These are phyloP conservation scores for Cytospora paraplurivora DNA, from an alignment of 2,329 filamentous ascomycete species.

Conservation along the genomic window DNA sequence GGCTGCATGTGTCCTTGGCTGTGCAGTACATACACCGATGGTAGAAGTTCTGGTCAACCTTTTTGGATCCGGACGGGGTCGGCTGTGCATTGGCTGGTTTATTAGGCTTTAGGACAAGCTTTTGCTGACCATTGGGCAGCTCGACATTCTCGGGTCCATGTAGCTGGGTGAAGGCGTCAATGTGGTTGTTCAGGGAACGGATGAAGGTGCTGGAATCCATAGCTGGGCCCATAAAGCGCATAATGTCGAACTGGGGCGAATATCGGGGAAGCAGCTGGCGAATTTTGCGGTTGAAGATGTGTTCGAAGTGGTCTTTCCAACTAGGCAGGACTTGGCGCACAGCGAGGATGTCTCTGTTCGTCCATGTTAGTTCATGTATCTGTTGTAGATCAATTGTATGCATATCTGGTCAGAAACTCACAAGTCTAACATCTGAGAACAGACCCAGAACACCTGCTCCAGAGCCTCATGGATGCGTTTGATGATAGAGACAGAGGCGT, in stretches of 20 bases:
- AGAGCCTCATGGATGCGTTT: neutral
- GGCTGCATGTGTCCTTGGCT: neutral
- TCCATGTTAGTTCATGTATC: neutral
- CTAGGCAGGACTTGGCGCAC: neutral
- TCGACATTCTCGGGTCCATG: neutral
- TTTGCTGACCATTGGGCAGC: neutral
- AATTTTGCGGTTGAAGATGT: neutral
- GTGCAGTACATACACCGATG: neutral
- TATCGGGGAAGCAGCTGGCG: neutral
- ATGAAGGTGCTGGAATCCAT: neutral
- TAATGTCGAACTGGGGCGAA: neutral
- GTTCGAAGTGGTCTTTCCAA: neutral
- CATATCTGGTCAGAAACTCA: neutral
- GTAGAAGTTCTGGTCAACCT: neutral
- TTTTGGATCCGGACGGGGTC: neutral
- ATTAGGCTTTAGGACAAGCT: neutral
- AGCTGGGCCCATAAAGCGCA: neutral
- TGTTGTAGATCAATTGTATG: neutral
- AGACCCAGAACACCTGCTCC: neutral
- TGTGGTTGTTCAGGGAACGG: neutral
- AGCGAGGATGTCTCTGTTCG: neutral
- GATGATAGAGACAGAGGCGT: neutral
- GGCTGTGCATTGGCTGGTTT: neutral
- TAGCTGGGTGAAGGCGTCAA: neutral
- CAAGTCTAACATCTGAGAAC: neutral